These are phyloP conservation scores for Citrullus mucosospermus DNA, from an alignment of 306 rosid genomes.

Conservation along the genomic window DNA sequence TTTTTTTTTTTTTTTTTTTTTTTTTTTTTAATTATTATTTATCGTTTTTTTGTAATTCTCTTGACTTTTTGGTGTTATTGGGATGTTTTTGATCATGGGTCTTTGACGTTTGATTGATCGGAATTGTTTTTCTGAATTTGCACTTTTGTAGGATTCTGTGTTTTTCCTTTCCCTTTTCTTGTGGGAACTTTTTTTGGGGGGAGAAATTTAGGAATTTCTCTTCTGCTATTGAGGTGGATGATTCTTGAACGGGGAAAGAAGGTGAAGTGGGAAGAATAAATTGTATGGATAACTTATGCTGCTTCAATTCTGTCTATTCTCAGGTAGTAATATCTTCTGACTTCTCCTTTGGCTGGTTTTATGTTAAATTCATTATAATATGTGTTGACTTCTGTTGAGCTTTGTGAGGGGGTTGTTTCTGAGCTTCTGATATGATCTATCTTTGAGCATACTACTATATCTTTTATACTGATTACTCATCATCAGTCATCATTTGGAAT, in stretches of 20 bases:
- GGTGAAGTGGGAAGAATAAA: slow-evolving; percentile 36
- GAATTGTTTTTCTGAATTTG: slow-evolving; percentile 14
- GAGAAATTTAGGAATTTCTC: slow-evolving; percentile 9
- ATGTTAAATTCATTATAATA: neutral
- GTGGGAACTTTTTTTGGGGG: neutral
- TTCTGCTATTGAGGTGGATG: slow-evolving; percentile 35
- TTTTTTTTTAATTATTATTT: neutral
- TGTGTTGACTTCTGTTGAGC: neutral
- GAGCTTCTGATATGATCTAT: neutral
- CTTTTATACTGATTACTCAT: neutral
- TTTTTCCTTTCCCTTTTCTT: slow-evolving; percentile 5
- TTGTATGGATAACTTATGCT: slow-evolving; percentile 64
- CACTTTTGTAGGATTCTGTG: slow-evolving; percentile 5
- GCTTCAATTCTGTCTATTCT: slow-evolving; percentile 49
- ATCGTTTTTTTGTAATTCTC: neutral
- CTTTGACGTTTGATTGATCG: slow-evolving; percentile 20
- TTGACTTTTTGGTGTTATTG: neutral
- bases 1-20: neutral
- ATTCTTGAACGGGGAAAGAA: slow-evolving; percentile 26
- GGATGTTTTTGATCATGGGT: slow-evolving; percentile 2
- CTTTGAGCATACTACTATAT: neutral
- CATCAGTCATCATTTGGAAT: neutral
- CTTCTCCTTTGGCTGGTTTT: neutral
- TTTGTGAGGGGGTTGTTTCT: neutral
- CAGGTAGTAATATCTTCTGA: slow-evolving; percentile 38